Conservation (phyloP, 148 eudicot genomes). For the Polygonum aviculare region DNA sequence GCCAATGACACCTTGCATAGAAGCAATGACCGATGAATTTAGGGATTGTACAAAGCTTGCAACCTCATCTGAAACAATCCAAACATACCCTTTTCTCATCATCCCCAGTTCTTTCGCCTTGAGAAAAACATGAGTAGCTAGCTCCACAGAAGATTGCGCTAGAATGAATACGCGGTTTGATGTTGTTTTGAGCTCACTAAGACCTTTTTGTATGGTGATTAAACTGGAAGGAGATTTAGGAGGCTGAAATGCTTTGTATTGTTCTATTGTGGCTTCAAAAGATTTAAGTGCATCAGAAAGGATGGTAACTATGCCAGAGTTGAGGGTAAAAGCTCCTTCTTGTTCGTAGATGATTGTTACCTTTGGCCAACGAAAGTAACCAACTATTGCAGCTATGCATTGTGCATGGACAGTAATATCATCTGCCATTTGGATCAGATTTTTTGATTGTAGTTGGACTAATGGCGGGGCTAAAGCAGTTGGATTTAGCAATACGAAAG, state of each 20-base stretch:
- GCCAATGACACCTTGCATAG: slow-evolving; percentile 23
- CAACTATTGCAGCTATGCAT: slow-evolving; percentile 33
- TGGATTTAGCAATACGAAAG: slow-evolving; percentile 23
- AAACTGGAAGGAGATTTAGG: not conserved
- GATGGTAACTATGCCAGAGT: slow-evolving; percentile 15
- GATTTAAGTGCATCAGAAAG: slow-evolving; percentile 28
- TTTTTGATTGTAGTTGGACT: not conserved
- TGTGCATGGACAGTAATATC: slow-evolving; percentile 24
- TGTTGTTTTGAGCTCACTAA: not conserved
- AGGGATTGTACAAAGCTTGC: slow-evolving; percentile 23
- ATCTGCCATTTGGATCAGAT: slow-evolving; percentile 22
- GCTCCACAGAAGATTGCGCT: slow-evolving; percentile 18
- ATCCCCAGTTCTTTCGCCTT: slow-evolving; percentile 29
- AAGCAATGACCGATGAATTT: slow-evolving; percentile 13
- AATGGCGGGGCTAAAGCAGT: slow-evolving; percentile 15
- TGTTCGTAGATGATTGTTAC: slow-evolving; percentile 31
- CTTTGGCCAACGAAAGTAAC: slow-evolving; percentile 33
- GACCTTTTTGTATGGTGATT: not conserved
- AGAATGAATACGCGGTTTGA: slow-evolving; percentile 22
- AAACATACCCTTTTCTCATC: slow-evolving; percentile 28
- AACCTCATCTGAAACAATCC: slow-evolving; percentile 31
- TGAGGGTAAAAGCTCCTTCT: slow-evolving; percentile 9
- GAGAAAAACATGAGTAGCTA: slow-evolving; percentile 17
- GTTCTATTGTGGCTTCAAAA: slow-evolving; percentile 18
- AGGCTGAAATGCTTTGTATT: slow-evolving; percentile 18